These are phyloP conservation scores for Candida saitoana DNA, from an alignment of 805 yeast genomes.

Conservation along the genomic window DNA sequence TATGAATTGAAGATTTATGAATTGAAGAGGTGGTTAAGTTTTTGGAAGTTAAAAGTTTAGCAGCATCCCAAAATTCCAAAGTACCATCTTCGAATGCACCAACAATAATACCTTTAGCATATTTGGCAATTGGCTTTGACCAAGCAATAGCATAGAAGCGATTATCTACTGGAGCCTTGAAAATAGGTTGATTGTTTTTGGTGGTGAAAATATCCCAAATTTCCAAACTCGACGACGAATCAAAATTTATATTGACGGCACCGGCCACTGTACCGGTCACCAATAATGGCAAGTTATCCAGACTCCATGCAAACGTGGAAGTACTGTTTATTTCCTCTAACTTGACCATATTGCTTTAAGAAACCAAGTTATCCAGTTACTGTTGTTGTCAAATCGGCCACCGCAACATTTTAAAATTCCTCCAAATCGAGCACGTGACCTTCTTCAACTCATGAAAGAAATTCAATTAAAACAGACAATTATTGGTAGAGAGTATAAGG, in stretches of 20 bases:
- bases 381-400: slow-evolving; percentile 1
- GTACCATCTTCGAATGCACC: slow-evolving; percentile 87
- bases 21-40: slow-evolving; percentile 42
- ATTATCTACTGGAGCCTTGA: slow-evolving; percentile 32
- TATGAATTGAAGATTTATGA: slow-evolving; percentile 53
- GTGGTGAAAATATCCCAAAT: slow-evolving; percentile 64
- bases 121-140: slow-evolving; percentile 54
- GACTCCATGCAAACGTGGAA: slow-evolving; percentile 96
- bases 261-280: slow-evolving; percentile 97
- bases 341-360: slow-evolving; percentile 55
- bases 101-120: slow-evolving; percentile 60
- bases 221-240: slow-evolving; percentile 72
- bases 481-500: background rate
- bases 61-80: slow-evolving; percentile 75
- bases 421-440: too few relatives aligned
- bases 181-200: slow-evolving; percentile 29
- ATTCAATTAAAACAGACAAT: background rate
- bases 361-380: background rate
- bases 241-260: slow-evolving; percentile 84
- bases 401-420: background rate
- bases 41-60: slow-evolving; percentile 40
- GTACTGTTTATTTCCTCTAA: slow-evolving; percentile 79
- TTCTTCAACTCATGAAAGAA: too few relatives aligned
- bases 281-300: slow-evolving; percentile 64
- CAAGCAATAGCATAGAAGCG: slow-evolving; percentile 77